Conservation (phyloP, 495 filamentous ascomycete species). For the Tuber aestivum region DNA sequence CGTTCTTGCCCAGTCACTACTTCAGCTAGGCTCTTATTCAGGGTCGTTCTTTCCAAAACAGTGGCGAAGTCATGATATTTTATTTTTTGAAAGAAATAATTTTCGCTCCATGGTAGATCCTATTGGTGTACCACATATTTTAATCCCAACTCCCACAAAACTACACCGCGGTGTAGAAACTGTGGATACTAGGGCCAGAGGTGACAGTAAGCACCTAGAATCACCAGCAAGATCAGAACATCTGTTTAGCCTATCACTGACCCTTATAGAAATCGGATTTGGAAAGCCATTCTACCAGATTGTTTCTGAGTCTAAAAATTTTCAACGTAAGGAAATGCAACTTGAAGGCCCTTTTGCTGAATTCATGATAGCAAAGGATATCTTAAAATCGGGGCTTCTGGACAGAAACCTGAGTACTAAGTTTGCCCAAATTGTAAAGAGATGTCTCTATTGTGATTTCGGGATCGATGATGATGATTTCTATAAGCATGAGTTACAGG, state of each 20-base stretch:
- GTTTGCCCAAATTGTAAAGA: slow-evolving; percentile 21
- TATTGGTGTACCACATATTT: slow-evolving; percentile 8
- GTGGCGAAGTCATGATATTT: slow-evolving; percentile 19
- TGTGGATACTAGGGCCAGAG: background rate
- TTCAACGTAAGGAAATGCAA: background rate
- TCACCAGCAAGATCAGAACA: slow-evolving; percentile 9
- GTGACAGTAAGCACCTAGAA: no score
- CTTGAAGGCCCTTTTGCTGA: slow-evolving; percentile 15
- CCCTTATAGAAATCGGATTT: slow-evolving; percentile 22
- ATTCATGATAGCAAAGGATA: slow-evolving; percentile 15
- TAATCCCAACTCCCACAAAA: background rate
- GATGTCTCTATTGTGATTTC: slow-evolving; percentile 26
- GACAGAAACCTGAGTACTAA: slow-evolving; percentile 12
- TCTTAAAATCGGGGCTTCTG: slow-evolving; percentile 13
- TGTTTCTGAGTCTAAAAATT: background rate
- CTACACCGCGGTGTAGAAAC: background rate
- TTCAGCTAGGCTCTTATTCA: slow-evolving; percentile 5
- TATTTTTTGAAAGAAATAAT: slow-evolving; percentile 4
- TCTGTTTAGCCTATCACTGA: slow-evolving; percentile 17
- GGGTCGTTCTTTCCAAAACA: slow-evolving; percentile 10
- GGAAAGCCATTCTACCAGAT: slow-evolving; percentile 13
- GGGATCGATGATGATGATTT: slow-evolving; percentile 18
- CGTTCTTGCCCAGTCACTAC: no score
- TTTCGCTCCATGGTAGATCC: background rate
- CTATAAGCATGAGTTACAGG: slow-evolving; percentile 6